Percentiles rank a stretch among this genome's conserved stretches.
These are phyloP conservation scores for Hymenoscyphus linearis DNA, from an alignment of 2,329 filamentous ascomycete genomes.

Conservation along the genomic window DNA sequence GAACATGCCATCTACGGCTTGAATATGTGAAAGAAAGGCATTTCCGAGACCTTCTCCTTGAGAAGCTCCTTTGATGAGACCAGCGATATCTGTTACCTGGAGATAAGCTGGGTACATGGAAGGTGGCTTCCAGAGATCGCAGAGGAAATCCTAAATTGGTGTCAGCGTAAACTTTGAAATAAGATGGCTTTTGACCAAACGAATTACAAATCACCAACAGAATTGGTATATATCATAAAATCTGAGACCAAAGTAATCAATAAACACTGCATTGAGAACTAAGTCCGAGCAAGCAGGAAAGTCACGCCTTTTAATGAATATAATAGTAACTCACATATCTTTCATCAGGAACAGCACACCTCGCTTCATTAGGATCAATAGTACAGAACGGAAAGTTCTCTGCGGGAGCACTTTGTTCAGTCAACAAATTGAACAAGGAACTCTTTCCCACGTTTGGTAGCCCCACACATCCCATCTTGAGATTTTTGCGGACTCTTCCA, in stretches of 20 bases:
- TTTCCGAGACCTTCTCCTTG: conserved; percentile 42
- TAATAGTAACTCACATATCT: conserved; percentile 36
- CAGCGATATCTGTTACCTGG: conserved; percentile 43
- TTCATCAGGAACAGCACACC: conserved; percentile 40
- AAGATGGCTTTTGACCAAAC: neutral
- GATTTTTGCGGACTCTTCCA: conserved; percentile 39
- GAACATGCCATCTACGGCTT: conserved; percentile 42
- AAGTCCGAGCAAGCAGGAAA: neutral
- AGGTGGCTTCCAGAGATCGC: conserved; percentile 41
- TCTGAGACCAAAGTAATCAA: too few species aligned
- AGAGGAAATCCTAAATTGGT: conserved; percentile 37
- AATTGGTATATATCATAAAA: too few species aligned
- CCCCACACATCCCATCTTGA: conserved; percentile 44
- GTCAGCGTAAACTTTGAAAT: neutral
- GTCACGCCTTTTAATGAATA: neutral
- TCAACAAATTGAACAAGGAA: conserved; percentile 42
- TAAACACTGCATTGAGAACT: too few species aligned
- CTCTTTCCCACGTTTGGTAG: conserved; percentile 43
- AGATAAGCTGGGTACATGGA: conserved; percentile 41
- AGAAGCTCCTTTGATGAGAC: conserved; percentile 41
- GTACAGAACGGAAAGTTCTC: conserved; percentile 44
- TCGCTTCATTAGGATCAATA: conserved; percentile 43
- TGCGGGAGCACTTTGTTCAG: conserved; percentile 40
- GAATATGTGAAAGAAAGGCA: conserved; percentile 42
- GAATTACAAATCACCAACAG: neutral